Percentiles rank a stretch among this genome's conserved stretches.
Evolutionary conservation across 139 green algal species (phyloP).

Genomic region (Picocystis salinarum): DNA sequence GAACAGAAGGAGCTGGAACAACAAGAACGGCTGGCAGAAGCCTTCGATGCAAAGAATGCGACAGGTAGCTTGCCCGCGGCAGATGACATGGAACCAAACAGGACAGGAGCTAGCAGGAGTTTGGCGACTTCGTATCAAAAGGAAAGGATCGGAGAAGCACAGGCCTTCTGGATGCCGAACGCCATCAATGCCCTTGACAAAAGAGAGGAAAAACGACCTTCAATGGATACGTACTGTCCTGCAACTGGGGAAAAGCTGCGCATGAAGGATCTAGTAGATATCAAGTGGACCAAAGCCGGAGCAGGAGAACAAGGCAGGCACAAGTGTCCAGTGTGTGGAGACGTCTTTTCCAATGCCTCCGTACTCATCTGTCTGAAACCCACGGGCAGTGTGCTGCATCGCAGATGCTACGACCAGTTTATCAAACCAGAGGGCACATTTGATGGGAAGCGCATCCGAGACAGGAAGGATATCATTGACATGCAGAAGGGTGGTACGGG

Average conservation of each 20-base stretch:
- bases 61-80: no score
- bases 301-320: slow-evolving; percentile 25
- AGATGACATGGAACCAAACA: no score
- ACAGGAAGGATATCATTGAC: no score
- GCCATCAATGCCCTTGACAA: slow-evolving; percentile 32
- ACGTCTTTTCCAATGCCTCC: slow-evolving; percentile 62
- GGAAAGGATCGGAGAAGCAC: slow-evolving; percentile 1
- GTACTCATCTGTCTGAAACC: slow-evolving; percentile 58
- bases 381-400: slow-evolving; percentile 35
- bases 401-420: no score
- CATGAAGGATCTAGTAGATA: slow-evolving; percentile 44
- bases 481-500: no score
- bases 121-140: no score
- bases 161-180: slow-evolving; percentile 64
- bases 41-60: no score
- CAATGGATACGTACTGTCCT: slow-evolving; percentile 51
- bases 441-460: no score
- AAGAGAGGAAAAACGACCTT: no score
- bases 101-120: no score
- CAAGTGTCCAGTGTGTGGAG: slow-evolving; percentile 70
- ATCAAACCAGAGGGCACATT: no score
- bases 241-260: slow-evolving; percentile 55
- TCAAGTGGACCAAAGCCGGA: slow-evolving; percentile 43
- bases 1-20: slow-evolving; percentile 36
- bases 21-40: no score